Base-by-base conservation (phyloP, 257 asterid genomes). In the Linderniella brevidens region DNA sequence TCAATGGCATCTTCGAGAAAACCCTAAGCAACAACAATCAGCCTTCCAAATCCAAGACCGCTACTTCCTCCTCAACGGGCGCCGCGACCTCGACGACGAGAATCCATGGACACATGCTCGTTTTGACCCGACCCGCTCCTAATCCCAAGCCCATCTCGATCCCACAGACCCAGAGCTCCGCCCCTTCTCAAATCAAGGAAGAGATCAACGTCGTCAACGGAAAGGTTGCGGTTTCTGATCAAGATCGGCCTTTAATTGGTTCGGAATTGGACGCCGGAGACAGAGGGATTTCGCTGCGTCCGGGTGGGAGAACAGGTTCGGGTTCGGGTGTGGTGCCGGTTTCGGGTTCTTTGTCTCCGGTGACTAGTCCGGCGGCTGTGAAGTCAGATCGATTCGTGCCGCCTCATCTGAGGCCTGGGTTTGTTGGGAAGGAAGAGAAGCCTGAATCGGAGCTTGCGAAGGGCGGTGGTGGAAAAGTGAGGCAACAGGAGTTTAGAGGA, bases 361-460 rank as follows among this genome's bases (percentile, higher is more conserved):
- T 74, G 4, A 74, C 53, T 36, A 68, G 73, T 44, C 72, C 62
- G 35, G 48, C 56, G 19, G 42, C 58, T 10, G 54, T 40, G 17
- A 81, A 81, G 70, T 58, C 78, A 15, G 58, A 69, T 54, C 58
- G 80, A 13, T 78, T 81, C 48, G 82, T 81, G 49, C 85, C 90
- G 49, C 93, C 93, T 44, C 85, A 77, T 78, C 90, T 74, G 19
- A 70, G 93, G 50, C 93, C 90, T 44, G 90, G 93, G n/a, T 81
- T 81, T 53, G 76, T 60, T 47, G 82, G 88, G 13, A 75, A 68
- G 60, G 82, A 80, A 67, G 85, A 74, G 67, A 75, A 57, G 64
- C 79, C 71, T 38, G 84, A 65, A 38, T 56, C 75, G 58, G 78
- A 58, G 60, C 36, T 61, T 37, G 59, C 35, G 67, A 73, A 64